Evolutionary conservation across 345 rosid species (phyloP).

Genomic region (Combretum micranthum): DNA sequence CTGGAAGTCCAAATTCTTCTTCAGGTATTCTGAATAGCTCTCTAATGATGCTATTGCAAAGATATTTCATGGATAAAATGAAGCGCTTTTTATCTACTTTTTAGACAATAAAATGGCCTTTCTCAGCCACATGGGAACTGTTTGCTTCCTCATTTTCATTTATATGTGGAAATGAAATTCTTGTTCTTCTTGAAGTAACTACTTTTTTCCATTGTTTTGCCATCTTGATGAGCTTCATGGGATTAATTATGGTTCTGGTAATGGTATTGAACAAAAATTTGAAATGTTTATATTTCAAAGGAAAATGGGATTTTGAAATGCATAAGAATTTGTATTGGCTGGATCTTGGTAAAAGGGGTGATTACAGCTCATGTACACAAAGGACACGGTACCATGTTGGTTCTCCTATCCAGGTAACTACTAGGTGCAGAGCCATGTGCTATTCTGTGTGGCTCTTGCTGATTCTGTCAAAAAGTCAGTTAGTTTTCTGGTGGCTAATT

Average conservation of each 20-base stretch:
- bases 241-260: constrained; percentile 9
- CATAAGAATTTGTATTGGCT: too few relatives aligned
- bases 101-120: constrained; percentile 21
- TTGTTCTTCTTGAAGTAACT: constrained; percentile 12
- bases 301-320: too few relatives aligned
- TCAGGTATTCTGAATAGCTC: constrained; percentile 16
- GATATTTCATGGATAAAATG: constrained; percentile 17
- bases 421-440: too few relatives aligned
- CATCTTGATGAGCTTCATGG: constrained; percentile 19
- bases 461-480: too few relatives aligned
- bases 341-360: too few relatives aligned
- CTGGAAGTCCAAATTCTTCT: constrained; percentile 22
- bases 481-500: too few relatives aligned
- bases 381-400: too few relatives aligned
- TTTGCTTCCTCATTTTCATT: not conserved
- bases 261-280: too few relatives aligned
- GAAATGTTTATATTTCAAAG: too few relatives aligned
- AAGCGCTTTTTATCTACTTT: constrained; percentile 16
- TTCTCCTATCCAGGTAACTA: too few relatives aligned
- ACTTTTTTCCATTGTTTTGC: constrained; percentile 22
- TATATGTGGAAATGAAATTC: constrained; percentile 7
- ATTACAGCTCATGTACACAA: too few relatives aligned
- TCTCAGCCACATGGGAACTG: constrained; percentile 6
- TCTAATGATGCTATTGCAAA: constrained; percentile 7
- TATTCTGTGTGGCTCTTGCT: too few relatives aligned